A percentile compares a stretch with the other conserved stretches of the same genome.
Evolutionary conservation across 345 rosid species (phyloP).

Genomic region (Salix koriyanagi): DNA sequence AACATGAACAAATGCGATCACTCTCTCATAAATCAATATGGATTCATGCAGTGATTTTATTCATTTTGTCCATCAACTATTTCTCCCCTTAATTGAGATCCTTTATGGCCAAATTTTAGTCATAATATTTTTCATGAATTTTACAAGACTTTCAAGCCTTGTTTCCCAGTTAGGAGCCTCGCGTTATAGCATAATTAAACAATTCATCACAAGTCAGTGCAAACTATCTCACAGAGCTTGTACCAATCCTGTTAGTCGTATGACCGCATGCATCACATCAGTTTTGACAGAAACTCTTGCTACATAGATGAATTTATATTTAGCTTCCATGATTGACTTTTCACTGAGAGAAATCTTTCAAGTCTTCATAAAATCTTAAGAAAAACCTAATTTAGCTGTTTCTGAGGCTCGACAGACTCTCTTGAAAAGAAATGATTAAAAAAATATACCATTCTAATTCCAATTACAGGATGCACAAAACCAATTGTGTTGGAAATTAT

Average conservation of each 20-base stretch:
- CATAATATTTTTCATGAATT: too few relatives aligned
- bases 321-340: background rate
- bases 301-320: background rate
- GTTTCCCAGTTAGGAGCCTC: background rate
- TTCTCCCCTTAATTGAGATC: too few relatives aligned
- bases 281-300: background rate
- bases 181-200: background rate
- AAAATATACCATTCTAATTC: background rate
- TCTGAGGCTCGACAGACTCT: background rate
- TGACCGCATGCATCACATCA: background rate
- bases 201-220: background rate
- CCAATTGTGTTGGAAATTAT: too few relatives aligned
- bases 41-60: too few relatives aligned
- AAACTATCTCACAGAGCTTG: background rate
- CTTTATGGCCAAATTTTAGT: too few relatives aligned
- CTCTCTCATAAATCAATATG: too few relatives aligned
- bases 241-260: background rate
- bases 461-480: background rate
- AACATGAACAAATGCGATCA: too few relatives aligned
- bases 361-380: background rate
- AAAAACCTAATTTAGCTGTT: background rate
- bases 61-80: too few relatives aligned
- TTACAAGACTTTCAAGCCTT: too few relatives aligned
- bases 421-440: background rate
- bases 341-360: background rate